These are phyloP conservation scores for Camellia japonica DNA, from an alignment of 148 eudicot genomes.

Conservation along the genomic window DNA sequence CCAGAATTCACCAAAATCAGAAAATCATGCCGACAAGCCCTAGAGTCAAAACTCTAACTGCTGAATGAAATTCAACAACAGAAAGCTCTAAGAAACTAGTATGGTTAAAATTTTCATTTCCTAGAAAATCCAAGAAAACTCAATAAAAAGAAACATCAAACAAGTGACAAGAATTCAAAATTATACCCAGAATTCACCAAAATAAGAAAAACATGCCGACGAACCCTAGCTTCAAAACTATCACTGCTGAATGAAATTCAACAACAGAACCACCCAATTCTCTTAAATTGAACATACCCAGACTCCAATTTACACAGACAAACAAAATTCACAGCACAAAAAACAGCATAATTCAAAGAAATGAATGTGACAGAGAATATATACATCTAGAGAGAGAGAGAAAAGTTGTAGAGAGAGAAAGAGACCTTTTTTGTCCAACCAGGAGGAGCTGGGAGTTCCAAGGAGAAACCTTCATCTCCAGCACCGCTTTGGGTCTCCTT, in stretches of 20 bases:
- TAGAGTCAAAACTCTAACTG: background rate
- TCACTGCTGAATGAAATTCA: background rate
- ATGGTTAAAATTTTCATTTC: background rate
- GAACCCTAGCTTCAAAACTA: slow-evolving; percentile 12
- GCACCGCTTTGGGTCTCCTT: slow-evolving; percentile 20
- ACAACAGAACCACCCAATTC: slow-evolving; percentile 6
- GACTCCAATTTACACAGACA: slow-evolving; percentile 4
- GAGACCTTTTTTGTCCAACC: slow-evolving; percentile 46
- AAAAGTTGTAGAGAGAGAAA: slow-evolving; percentile 2
- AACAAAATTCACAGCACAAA: background rate
- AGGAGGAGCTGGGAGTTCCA: slow-evolving; percentile 48
- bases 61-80: slow-evolving; percentile 3
- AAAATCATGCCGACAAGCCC: slow-evolving; percentile 3
- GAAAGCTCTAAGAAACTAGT: background rate
- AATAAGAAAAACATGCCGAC: background rate
- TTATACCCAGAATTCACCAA: background rate
- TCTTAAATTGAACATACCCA: background rate
- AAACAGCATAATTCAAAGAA: background rate
- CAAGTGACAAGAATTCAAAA: background rate
- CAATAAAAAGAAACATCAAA: background rate
- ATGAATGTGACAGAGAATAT: background rate
- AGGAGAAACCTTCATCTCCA: slow-evolving; percentile 26
- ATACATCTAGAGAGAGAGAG: background rate
- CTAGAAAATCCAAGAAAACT: background rate
- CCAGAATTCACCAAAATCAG: background rate